Evolutionary conservation across 306 rosid species (phyloP).

Genomic region (Sophora flavescens): DNA sequence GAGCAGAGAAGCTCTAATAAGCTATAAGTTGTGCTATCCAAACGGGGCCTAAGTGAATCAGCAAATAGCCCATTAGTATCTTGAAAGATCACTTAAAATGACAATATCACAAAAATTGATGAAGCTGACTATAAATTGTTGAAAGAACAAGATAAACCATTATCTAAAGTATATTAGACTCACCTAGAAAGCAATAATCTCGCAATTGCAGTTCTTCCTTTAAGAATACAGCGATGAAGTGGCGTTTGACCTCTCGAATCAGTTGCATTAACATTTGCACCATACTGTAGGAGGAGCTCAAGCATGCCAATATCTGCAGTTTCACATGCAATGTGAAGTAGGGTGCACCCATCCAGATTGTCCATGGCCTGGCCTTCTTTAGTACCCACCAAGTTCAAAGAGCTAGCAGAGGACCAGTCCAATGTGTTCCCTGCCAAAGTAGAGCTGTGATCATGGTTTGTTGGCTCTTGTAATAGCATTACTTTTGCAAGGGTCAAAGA

Average conservation of each 20-base stretch:
- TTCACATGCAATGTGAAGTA: constrained; percentile 96
- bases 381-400: constrained; percentile 58
- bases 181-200: constrained; percentile 92
- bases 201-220: constrained; percentile 63
- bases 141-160: constrained; percentile 23
- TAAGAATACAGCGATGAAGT: constrained; percentile 77
- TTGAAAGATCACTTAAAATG: constrained; percentile 9
- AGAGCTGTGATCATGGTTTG: constrained; percentile 65
- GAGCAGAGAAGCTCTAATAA: too few relatives aligned
- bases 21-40: too few relatives aligned
- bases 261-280: constrained; percentile 79
- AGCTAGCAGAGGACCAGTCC: constrained; percentile 73
- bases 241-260: constrained; percentile 88
- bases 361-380: constrained; percentile 71
- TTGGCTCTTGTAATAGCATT: constrained; percentile 87
- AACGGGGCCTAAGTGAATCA: background rate
- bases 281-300: constrained; percentile 96
- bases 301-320: constrained; percentile 95
- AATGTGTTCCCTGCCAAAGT: constrained; percentile 65
- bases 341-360: constrained; percentile 82
- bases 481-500: constrained; percentile 92
- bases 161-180: constrained; percentile 35
- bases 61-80: background rate
- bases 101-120: background rate
- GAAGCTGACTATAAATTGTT: constrained; percentile 26